phyloP scores from a whole-genome alignment of 2,329 filamentous ascomycete genomes.

The Penicillium psychrosexuale region DNA sequence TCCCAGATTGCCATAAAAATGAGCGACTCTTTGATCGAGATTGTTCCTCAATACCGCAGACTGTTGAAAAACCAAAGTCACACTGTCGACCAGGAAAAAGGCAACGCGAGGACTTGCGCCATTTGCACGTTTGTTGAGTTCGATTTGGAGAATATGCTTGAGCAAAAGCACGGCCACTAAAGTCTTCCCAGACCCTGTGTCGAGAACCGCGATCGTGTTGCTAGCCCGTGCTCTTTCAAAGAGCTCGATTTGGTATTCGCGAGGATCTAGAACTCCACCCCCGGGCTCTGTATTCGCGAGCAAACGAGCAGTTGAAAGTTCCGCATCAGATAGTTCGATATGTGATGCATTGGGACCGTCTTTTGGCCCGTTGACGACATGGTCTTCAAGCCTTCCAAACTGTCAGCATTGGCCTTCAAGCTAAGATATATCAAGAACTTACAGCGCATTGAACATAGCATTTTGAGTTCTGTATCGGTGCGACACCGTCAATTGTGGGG shows the following conservation, averaged over 20 bases:
- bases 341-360: constrained; percentile 24
- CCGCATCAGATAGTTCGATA: constrained; percentile 36
- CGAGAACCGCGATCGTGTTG: constrained; percentile 89
- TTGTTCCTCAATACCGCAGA: constrained; percentile 77
- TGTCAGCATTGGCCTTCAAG: not conserved
- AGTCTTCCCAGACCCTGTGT: constrained; percentile 90
- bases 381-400: constrained; percentile 37
- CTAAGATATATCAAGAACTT: constrained; percentile 18
- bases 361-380: constrained; percentile 44
- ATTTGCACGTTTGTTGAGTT: constrained; percentile 65
- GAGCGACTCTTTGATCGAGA: constrained; percentile 69
- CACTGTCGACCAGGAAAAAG: constrained; percentile 89
- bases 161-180: constrained; percentile 89
- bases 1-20: constrained; percentile 69
- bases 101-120: constrained; percentile 64
- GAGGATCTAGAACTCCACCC: constrained; percentile 68
- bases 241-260: constrained; percentile 89
- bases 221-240: constrained; percentile 80
- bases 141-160: constrained; percentile 69
- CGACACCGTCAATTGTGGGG: not conserved
- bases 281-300: constrained; percentile 52
- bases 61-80: constrained; percentile 88
- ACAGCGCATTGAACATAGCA: constrained; percentile 50
- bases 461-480: constrained; percentile 43
- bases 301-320: constrained; percentile 54